These are phyloP conservation scores for Ogataea ramenticola DNA, from an alignment of 805 yeast species.

Conservation along the genomic window DNA sequence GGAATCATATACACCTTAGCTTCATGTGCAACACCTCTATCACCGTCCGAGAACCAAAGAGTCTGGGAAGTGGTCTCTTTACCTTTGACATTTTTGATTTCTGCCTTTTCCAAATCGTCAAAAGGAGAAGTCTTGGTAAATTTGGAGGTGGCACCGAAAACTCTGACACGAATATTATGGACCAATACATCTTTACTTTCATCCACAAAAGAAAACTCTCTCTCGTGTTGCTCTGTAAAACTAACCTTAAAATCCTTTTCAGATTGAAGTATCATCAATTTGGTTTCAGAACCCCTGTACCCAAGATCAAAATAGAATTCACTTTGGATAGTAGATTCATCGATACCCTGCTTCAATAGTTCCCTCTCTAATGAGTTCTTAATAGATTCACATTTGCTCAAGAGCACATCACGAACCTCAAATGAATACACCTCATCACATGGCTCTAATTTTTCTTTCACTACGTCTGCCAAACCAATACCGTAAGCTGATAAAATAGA, in stretches of 20 bases:
- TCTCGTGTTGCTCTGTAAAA: conserved; percentile 22
- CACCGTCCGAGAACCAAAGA: conserved; percentile 19
- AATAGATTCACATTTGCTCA: conserved; percentile 39
- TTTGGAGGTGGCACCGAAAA: not conserved
- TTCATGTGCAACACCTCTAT: conserved; percentile 2
- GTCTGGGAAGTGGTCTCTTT: not conserved
- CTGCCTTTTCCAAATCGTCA: conserved; percentile 7
- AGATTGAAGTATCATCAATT: conserved; percentile 52
- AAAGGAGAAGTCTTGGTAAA: conserved; percentile 14
- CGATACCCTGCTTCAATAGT: conserved; percentile 47
- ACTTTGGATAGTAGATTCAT: conserved; percentile 33
- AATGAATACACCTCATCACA: conserved; percentile 38
- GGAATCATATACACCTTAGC: conserved; percentile 14
- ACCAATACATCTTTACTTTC: conserved; percentile 18
- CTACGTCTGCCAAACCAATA: conserved; percentile 80
- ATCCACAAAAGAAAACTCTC: conserved; percentile 27
- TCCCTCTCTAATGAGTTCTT: conserved; percentile 32
- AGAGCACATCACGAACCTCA: conserved; percentile 26
- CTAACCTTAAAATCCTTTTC: conserved; percentile 12
- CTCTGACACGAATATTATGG: conserved; percentile 19
- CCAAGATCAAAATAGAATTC: conserved; percentile 72
- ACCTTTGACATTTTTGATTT: not conserved
- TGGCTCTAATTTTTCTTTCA: conserved; percentile 69
- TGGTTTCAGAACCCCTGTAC: conserved; percentile 86
- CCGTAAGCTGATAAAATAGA: conserved; percentile 85